Evolutionary conservation across 176 grass and related monocot genomes (phyloP), one percentile per base, ranked within the genome.

Genomic region (Tillandsia fasciculata): DNA sequence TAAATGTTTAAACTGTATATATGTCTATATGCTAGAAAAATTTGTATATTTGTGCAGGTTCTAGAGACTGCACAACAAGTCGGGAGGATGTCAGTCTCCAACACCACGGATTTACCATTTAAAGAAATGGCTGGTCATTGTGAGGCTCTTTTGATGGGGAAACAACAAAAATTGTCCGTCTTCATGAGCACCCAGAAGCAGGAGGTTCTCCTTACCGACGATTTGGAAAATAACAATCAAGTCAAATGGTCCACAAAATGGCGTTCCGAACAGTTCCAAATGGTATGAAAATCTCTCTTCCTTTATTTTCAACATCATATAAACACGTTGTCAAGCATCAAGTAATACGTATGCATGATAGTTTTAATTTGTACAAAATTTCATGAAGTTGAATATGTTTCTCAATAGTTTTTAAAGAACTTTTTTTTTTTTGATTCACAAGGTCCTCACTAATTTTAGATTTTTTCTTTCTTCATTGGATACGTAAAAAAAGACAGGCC

Each of bases 41-140:
- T 3, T 23, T 53, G 57, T 57, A 77, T 72, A 72, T 11, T 77
- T 72, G n/a, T 78, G 22, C 70, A 96, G 93, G 79, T 92, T 74
- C 52, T 71, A 12, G 89, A 92, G 72, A 66, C 80, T 81, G 71
- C 86, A 79, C 71, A 1, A 9, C 66, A 86, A 63, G 80, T 87
- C 67, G 89, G 87, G 83, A 87, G 84, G 78, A 48, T 82, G 28
- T 97, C 94, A 2, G 82, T 76, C 8, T 87, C 94, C 64, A 87
- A 76, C 74, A 92, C 81, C 51, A 53, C 79, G 12, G 66, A 85
- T 81, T 51, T 93, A 56, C 84, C 94, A 75, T 97, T 90, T 51
- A 78, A 81, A 53, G 82, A 90, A 52, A 76, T 92, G 78, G 82
- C 89, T 50, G 68, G 65, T 65, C 84, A 92, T 67, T 92, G 94